Percentiles rank a stretch among this genome's conserved stretches.
Conservation (phyloP, 176 grass and related monocot genomes). For the Canna indica region DNA sequence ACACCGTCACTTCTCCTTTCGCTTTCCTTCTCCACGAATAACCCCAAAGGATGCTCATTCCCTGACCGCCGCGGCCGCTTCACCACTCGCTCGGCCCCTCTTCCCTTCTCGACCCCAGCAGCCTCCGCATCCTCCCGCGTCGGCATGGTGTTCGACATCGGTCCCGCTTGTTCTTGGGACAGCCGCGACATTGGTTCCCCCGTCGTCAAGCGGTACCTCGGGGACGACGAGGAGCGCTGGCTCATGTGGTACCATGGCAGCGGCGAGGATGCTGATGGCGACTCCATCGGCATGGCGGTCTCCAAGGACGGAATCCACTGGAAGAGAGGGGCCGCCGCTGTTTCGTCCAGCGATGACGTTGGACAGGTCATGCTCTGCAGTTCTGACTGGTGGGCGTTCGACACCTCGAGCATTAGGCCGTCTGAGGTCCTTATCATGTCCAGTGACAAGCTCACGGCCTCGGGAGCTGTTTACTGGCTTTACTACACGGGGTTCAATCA, state of each 20-base stretch:
- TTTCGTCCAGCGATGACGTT: conserved; percentile 1
- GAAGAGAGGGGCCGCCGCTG: conserved; percentile 24
- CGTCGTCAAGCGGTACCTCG: conserved; percentile 54
- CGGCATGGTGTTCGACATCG: conserved; percentile 25
- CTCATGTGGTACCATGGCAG: conserved; percentile 18
- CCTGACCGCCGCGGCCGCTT: background rate
- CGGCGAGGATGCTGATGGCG: conserved; percentile 20
- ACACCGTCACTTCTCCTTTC: background rate
- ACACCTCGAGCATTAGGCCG: conserved; percentile 47
- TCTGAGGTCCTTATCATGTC: conserved; percentile 74
- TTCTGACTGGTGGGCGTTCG: conserved; percentile 84
- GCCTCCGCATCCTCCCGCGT: conserved; percentile 7
- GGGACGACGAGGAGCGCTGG: conserved; percentile 18
- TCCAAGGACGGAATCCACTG: conserved; percentile 63
- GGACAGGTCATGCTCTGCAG: conserved; percentile 37
- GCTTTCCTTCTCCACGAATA: background rate
- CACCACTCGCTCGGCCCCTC: conserved; percentile 6
- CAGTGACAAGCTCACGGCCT: conserved; percentile 28
- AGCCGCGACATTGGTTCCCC: conserved; percentile 31
- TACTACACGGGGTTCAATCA: conserved; percentile 73
- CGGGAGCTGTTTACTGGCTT: conserved; percentile 70
- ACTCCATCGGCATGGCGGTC: conserved; percentile 37
- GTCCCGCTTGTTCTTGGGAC: conserved; percentile 21
- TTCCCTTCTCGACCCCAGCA: conserved; percentile 11
- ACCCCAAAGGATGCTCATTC: background rate